phyloP scores from a whole-genome alignment of 305 asterid genomes.

The Stenogyne calaminthoides region DNA sequence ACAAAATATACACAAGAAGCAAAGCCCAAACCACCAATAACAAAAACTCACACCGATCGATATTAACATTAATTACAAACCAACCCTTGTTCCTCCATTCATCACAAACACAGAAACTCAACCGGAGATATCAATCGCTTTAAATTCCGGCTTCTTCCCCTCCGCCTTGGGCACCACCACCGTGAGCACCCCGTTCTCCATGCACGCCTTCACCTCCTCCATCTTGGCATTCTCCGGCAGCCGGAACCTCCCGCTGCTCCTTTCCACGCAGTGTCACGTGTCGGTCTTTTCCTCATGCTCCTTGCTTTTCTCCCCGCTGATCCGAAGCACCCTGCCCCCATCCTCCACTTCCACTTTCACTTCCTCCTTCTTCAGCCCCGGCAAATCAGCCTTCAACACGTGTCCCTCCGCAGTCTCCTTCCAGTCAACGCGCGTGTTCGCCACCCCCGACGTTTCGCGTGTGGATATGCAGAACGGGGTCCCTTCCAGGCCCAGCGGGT shows the following conservation, averaged over 20 bases:
- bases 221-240: constrained; percentile 46
- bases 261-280: constrained; percentile 44
- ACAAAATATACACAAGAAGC: too few relatives aligned
- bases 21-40: too few relatives aligned
- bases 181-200: constrained; percentile 48
- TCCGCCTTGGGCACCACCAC: constrained; percentile 43
- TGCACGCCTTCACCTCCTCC: constrained; percentile 39
- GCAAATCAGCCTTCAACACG: constrained; percentile 43
- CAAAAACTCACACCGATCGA: too few relatives aligned
- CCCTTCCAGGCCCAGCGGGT: constrained; percentile 39
- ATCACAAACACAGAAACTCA: constrained; percentile 12
- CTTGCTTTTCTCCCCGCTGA: constrained; percentile 41
- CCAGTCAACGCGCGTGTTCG: constrained; percentile 39
- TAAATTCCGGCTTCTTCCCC: constrained; percentile 32
- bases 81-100: too few relatives aligned
- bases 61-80: neutral
- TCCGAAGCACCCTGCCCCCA: constrained; percentile 34
- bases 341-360: constrained; percentile 38
- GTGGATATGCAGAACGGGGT: neutral
- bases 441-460: constrained; percentile 32
- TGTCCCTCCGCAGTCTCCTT: constrained; percentile 45
- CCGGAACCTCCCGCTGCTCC: constrained; percentile 43
- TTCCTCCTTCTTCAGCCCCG: constrained; percentile 27
- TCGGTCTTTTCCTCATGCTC: constrained; percentile 49
- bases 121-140: constrained; percentile 43